Conservation (phyloP, 495 filamentous ascomycete species). For the Annulohypoxylon stygium region DNA sequence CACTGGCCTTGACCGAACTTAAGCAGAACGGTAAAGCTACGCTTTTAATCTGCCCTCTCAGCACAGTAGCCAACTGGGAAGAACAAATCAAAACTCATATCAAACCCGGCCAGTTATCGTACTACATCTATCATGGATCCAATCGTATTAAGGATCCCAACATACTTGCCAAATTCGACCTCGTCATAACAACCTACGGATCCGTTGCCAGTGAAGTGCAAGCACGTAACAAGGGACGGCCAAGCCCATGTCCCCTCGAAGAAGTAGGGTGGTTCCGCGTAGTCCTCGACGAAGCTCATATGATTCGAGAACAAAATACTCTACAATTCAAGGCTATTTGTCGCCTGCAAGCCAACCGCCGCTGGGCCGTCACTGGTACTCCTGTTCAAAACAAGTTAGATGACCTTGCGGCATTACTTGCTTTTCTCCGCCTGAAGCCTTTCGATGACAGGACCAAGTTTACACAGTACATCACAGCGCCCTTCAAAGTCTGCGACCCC, state of each 20-base stretch:
- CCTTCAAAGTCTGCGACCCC: conserved; percentile 84
- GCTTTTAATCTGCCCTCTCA: conserved; percentile 89
- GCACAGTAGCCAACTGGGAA: conserved; percentile 92
- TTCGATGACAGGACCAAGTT: conserved; percentile 86
- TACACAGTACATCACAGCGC: conserved; percentile 78
- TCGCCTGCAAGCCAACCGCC: conserved; percentile 80
- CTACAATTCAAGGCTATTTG: conserved; percentile 86
- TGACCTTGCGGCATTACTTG: conserved; percentile 89
- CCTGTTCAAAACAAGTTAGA: conserved; percentile 93
- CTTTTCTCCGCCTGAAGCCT: conserved; percentile 86
- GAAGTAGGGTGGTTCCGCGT: conserved; percentile 93
- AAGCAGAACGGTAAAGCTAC: conserved; percentile 80
- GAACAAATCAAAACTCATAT: conserved; percentile 88
- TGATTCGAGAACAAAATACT: conserved; percentile 86
- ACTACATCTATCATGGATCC: conserved; percentile 87
- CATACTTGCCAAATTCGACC: conserved; percentile 77
- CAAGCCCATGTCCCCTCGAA: conserved; percentile 73
- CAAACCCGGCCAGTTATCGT: conserved; percentile 67
- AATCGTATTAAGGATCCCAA: conserved; percentile 75
- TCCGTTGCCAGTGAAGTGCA: conserved; percentile 84
- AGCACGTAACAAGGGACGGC: conserved; percentile 68
- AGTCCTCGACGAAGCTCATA: conserved; percentile 95
- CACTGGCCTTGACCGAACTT: conserved; percentile 60
- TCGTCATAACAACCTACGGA: conserved; percentile 93
- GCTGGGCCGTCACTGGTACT: conserved; percentile 96